Percentiles rank a stretch among this genome's conserved stretches.
Evolutionary conservation across 164 flowering plant species (phyloP).

Genomic region (Aristolochia fimbriata): DNA sequence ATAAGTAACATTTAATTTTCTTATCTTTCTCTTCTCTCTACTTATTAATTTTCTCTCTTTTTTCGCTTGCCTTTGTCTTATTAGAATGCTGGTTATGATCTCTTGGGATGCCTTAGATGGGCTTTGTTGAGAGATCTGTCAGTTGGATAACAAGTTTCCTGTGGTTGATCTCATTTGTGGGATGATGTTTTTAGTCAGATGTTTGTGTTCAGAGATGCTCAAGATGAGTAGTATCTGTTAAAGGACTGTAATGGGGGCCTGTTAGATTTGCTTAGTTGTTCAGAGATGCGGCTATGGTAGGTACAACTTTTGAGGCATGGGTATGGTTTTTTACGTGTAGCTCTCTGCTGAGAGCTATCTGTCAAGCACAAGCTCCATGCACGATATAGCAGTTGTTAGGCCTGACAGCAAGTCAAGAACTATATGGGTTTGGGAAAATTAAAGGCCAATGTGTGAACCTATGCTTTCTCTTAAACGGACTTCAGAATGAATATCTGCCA

Average conservation of each 20-base stretch:
- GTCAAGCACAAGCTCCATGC: not conserved
- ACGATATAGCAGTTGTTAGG: constrained; percentile 1
- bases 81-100: constrained; percentile 13
- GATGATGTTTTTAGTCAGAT: constrained; percentile 1
- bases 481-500: not conserved
- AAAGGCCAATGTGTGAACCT: not conserved
- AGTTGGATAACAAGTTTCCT: constrained; percentile 14
- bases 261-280: constrained; percentile 9
- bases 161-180: constrained; percentile 9
- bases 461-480: not conserved
- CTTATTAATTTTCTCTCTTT: constrained; percentile 13
- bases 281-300: constrained; percentile 1
- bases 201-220: constrained; percentile 13
- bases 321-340: not conserved
- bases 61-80: constrained; percentile 8
- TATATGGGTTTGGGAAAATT: not conserved
- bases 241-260: constrained; percentile 2
- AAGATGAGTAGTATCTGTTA: constrained; percentile 8
- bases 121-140: constrained; percentile 11
- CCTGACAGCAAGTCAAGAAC: too few relatives aligned
- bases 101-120: constrained; percentile 18
- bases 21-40: constrained; percentile 1
- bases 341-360: not conserved
- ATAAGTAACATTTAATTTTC: too few relatives aligned
- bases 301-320: not conserved